phyloP scores from a whole-genome alignment of 2,329 filamentous ascomycete genomes.

The Fusarium nodosum region DNA sequence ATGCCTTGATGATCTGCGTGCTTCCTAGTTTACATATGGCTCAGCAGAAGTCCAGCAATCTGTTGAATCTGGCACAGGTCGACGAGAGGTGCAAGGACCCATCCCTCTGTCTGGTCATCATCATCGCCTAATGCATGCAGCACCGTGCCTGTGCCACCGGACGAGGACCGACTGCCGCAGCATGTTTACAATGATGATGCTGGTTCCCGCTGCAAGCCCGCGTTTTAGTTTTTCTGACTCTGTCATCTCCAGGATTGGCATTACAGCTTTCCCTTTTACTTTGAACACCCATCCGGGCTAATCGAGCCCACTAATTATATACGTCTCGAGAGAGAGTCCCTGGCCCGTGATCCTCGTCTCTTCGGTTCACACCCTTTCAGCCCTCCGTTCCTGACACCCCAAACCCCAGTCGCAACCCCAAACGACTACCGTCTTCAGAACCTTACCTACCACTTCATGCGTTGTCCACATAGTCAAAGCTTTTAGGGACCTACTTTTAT shows the following conservation, averaged over 20 bases:
- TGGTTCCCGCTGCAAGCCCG: constrained; percentile 46
- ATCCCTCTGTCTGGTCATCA: constrained; percentile 28
- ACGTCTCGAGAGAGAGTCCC: constrained; percentile 33
- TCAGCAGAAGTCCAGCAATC: constrained; percentile 22
- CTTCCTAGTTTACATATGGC: constrained; percentile 26
- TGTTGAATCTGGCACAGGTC: constrained; percentile 24
- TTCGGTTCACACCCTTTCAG: constrained; percentile 49
- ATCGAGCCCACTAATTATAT: constrained; percentile 26
- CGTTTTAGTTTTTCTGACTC: constrained; percentile 31
- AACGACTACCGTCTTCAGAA: constrained; percentile 51
- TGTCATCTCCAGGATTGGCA: constrained; percentile 23
- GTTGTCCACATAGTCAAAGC: constrained; percentile 49
- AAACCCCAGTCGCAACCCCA: constrained; percentile 47
- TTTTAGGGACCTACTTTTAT: constrained; percentile 42
- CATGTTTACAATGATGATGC: constrained; percentile 45
- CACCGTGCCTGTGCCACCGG: constrained; percentile 44
- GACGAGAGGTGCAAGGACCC: constrained; percentile 26
- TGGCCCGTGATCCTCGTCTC: constrained; percentile 40
- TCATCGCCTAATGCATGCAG: constrained; percentile 41
- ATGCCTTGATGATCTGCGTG: constrained; percentile 25
- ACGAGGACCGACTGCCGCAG: constrained; percentile 36
- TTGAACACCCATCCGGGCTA: constrained; percentile 19
- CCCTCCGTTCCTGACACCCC: constrained; percentile 44
- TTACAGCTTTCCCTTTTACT: constrained; percentile 25
- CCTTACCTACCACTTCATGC: constrained; percentile 49